These are phyloP conservation scores for Pyrenula aspistea DNA, from an alignment of 495 filamentous ascomycete species.

Conservation along the genomic window DNA sequence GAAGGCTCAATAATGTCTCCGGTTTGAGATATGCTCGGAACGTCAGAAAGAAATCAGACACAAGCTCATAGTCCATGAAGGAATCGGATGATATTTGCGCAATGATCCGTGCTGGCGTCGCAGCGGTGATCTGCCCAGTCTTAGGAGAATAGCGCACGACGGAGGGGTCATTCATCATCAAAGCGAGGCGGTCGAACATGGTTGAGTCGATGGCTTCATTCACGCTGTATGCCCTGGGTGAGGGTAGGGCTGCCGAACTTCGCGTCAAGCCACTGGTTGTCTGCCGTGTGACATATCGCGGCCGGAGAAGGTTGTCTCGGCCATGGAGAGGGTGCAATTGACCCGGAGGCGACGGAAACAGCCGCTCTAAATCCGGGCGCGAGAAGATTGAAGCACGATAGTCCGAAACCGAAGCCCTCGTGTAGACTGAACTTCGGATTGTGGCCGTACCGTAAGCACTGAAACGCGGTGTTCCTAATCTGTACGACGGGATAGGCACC, in stretches of 20 bases:
- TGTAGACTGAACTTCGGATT: conserved; percentile 62
- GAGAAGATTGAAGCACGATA: conserved; percentile 37
- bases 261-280: conserved; percentile 23
- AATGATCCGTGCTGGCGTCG: conserved; percentile 82
- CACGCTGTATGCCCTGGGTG: conserved; percentile 21
- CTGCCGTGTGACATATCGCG: conserved; percentile 2
- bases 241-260: conserved; percentile 9
- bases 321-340: background rate
- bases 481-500: conserved; percentile 76
- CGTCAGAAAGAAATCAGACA: conserved; percentile 97
- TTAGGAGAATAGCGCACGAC: conserved; percentile 73
- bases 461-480: conserved; percentile 73
- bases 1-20: conserved; percentile 62
- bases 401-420: conserved; percentile 38
- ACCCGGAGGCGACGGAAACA: conserved; percentile 28
- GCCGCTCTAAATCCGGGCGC: conserved; percentile 26
- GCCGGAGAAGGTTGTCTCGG: conserved; percentile 7
- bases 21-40: conserved; percentile 76
- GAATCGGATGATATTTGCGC: conserved; percentile 95
- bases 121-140: conserved; percentile 69
- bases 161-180: conserved; percentile 57
- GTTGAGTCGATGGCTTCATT: conserved; percentile 35
- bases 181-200: conserved; percentile 73
- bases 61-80: conserved; percentile 93
- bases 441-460: conserved; percentile 66